Conservation (phyloP, 2,329 filamentous ascomycete species). For the Exophiala viscosa region DNA sequence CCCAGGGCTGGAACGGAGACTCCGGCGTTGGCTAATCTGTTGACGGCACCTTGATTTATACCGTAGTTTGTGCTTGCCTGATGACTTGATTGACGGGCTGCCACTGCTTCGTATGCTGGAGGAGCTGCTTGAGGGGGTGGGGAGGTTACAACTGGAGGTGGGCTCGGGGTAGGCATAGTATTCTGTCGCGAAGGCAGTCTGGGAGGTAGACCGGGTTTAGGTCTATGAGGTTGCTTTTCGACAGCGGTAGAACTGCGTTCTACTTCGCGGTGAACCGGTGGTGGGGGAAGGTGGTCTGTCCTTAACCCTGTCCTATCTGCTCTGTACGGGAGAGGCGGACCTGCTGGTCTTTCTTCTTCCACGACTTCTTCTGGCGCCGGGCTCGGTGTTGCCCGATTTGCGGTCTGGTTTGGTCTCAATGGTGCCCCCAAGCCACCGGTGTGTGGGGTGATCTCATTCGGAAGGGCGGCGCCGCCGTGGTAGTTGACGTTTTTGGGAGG, state of each 20-base stretch:
- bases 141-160: slow-evolving; percentile 40
- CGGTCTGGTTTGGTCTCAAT: slow-evolving; percentile 38
- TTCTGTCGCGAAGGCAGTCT: slow-evolving; percentile 65
- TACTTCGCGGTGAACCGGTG: slow-evolving; percentile 54
- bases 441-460: slow-evolving; percentile 45
- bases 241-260: slow-evolving; percentile 28
- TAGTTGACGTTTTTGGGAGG: slow-evolving; percentile 66
- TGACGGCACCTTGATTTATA: slow-evolving; percentile 59
- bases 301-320: slow-evolving; percentile 67
- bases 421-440: slow-evolving; percentile 43
- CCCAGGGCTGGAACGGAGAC: slow-evolving; percentile 74
- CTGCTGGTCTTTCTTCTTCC: slow-evolving; percentile 39
- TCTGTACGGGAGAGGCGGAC: slow-evolving; percentile 63
- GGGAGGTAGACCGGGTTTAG: slow-evolving; percentile 60
- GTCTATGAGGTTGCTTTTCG: slow-evolving; percentile 32
- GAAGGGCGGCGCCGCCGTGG: slow-evolving; percentile 43
- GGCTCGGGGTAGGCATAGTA: slow-evolving; percentile 44
- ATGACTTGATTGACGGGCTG: slow-evolving; percentile 25
- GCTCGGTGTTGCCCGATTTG: slow-evolving; percentile 32
- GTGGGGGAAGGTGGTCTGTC: slow-evolving; percentile 66
- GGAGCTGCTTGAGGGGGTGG: slow-evolving; percentile 20
- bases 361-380: slow-evolving; percentile 26
- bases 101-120: slow-evolving; percentile 17
- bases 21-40: slow-evolving; percentile 67
- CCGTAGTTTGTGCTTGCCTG: slow-evolving; percentile 35